phyloP scores from a whole-genome alignment of 192 early-diverging fungal species.

The Piromyces sp. region DNA sequence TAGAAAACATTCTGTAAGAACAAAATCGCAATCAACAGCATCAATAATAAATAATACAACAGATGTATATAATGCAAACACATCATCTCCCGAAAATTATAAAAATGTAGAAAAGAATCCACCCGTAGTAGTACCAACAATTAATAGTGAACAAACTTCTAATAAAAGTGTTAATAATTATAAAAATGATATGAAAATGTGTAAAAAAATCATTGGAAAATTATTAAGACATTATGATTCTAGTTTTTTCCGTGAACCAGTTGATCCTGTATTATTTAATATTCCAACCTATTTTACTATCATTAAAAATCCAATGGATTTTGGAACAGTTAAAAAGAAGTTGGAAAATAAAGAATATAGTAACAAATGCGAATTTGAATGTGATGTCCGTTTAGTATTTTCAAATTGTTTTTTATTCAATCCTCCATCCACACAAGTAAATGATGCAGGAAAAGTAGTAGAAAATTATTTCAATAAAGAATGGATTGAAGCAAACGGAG shows the following conservation, averaged over 20 bases:
- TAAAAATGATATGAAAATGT: not conserved
- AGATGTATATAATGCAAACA: not conserved
- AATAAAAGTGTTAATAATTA: not conserved
- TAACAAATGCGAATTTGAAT: not conserved
- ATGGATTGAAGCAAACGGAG: not conserved
- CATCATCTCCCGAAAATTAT: not conserved
- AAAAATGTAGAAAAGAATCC: not conserved
- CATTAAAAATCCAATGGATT: constrained; percentile 63
- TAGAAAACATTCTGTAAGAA: not conserved
- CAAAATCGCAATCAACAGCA: not conserved
- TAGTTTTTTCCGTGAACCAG: constrained; percentile 61
- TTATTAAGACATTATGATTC: constrained; percentile 28
- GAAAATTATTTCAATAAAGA: not conserved
- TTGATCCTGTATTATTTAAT: constrained; percentile 55
- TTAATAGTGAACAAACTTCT: not conserved
- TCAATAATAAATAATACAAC: not conserved
- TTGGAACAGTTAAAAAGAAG: constrained; percentile 56
- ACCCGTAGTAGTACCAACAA: not conserved
- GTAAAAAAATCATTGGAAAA: not conserved
- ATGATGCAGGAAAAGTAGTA: not conserved
- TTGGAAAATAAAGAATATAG: constrained; percentile 43
- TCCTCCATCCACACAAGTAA: not conserved
- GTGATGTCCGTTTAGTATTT: not conserved
- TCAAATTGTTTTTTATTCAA: not conserved
- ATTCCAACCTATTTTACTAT: constrained; percentile 62